Conservation (phyloP, 768 basidiomycete species). For the Trametes maxima region DNA sequence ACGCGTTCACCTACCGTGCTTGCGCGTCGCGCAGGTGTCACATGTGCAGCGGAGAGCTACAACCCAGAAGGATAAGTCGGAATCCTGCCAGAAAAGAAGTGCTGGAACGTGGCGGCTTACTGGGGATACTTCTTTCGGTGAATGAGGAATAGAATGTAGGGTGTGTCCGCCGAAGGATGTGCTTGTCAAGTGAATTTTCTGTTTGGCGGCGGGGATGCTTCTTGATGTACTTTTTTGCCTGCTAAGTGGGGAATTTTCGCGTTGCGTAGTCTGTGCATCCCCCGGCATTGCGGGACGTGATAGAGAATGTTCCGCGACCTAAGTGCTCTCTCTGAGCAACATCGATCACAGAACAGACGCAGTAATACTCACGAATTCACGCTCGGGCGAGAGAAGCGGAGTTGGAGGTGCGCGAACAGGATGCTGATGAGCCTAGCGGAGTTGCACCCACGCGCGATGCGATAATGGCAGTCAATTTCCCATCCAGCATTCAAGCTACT, state of each 20-base stretch:
- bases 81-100: too few relatives aligned
- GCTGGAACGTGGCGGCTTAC: too few relatives aligned
- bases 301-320: neutral
- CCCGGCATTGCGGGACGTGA: neutral
- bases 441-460: constrained; percentile 1
- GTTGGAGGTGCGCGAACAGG: neutral
- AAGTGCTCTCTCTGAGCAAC: neutral
- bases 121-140: too few relatives aligned
- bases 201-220: neutral
- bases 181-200: too few relatives aligned
- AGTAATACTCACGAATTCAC: neutral
- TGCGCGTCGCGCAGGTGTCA: too few relatives aligned
- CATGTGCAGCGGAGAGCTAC: too few relatives aligned
- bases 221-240: neutral
- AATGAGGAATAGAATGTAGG: too few relatives aligned
- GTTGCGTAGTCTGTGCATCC: neutral
- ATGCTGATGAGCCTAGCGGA: neutral
- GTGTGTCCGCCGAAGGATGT: too few relatives aligned
- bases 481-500: neutral
- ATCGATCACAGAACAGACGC: neutral
- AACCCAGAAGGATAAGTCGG: too few relatives aligned
- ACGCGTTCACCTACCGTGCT: too few relatives aligned
- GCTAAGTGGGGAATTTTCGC: neutral
- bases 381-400: neutral
- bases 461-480: constrained; percentile 3